Conservation (phyloP, 495 filamentous ascomycete species). For the Penicillium chermesinum region DNA sequence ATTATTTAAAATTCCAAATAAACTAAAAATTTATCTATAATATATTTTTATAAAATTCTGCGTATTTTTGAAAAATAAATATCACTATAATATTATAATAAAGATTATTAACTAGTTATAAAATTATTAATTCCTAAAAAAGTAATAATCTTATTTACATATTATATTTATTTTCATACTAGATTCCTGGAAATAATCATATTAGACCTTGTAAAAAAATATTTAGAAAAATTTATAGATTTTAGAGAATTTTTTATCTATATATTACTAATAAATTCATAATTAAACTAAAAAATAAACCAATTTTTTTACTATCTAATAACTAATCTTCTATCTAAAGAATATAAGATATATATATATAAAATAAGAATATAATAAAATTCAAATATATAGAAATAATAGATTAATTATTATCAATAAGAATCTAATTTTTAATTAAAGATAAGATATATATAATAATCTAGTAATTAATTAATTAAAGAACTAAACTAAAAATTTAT, state of each 20-base stretch:
- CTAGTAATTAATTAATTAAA: conserved; percentile 16
- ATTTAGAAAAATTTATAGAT: not conserved
- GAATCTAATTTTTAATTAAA: too few relatives aligned
- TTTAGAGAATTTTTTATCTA: not conserved
- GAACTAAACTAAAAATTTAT: conserved; percentile 4
- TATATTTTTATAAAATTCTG: not conserved
- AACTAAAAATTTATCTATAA: not conserved
- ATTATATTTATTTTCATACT: too few relatives aligned
- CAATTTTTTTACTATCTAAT: not conserved
- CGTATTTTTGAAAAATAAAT: not conserved
- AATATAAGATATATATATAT: conserved; percentile 6
- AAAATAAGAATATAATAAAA: conserved; percentile 12
- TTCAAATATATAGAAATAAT: conserved; percentile 5
- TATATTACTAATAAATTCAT: too few relatives aligned
- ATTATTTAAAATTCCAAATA: not conserved
- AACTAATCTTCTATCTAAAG: not conserved
- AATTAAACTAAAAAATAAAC: not conserved
- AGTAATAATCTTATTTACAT: not conserved
- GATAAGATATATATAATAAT: conserved; percentile 13
- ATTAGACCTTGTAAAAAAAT: too few relatives aligned
- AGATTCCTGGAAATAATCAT: too few relatives aligned
- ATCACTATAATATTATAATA: not conserved
- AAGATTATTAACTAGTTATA: not conserved
- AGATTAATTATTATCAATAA: conserved; percentile 9
- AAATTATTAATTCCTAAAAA: not conserved